A percentile compares a stretch with the other conserved stretches of the same genome.
Evolutionary conservation across 2,329 filamentous ascomycete species (phyloP).

Genomic region (Achaetomium macrosporum): DNA sequence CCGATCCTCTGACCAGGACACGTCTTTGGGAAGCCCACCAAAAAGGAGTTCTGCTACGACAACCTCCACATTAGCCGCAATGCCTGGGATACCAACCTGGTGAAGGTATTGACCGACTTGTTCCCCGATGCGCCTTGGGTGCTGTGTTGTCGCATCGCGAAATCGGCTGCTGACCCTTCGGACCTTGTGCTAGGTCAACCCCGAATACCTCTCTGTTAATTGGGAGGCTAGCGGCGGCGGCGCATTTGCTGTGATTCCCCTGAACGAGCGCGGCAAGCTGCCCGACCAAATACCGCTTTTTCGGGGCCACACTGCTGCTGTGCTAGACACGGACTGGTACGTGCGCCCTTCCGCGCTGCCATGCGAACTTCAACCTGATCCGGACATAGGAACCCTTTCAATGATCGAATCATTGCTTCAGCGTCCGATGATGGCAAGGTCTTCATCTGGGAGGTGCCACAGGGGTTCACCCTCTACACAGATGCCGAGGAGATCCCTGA

Average conservation of each 20-base stretch:
- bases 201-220: conserved; percentile 93
- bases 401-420: conserved; percentile 87
- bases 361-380: background rate
- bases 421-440: conserved; percentile 96
- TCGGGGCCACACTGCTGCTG: conserved; percentile 89
- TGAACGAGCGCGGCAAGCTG: conserved; percentile 81
- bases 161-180: conserved; percentile 15
- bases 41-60: conserved; percentile 98
- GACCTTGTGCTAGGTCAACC: conserved; percentile 61
- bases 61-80: conserved; percentile 96
- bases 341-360: conserved; percentile 22
- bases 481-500: conserved; percentile 81
- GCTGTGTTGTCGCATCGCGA: background rate
- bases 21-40: conserved; percentile 92
- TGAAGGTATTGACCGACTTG: conserved; percentile 61
- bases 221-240: conserved; percentile 96
- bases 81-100: conserved; percentile 97
- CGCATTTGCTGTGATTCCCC: conserved; percentile 91
- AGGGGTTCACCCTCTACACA: conserved; percentile 76
- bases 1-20: conserved; percentile 60
- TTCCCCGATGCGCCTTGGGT: background rate
- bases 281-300: conserved; percentile 93
- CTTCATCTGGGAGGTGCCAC: conserved; percentile 91
- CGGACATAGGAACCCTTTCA: conserved; percentile 76
- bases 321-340: conserved; percentile 96